Evolutionary conservation across 2,329 filamentous ascomycete genomes (phyloP).

Genomic region (Aspergillus sp.): DNA sequence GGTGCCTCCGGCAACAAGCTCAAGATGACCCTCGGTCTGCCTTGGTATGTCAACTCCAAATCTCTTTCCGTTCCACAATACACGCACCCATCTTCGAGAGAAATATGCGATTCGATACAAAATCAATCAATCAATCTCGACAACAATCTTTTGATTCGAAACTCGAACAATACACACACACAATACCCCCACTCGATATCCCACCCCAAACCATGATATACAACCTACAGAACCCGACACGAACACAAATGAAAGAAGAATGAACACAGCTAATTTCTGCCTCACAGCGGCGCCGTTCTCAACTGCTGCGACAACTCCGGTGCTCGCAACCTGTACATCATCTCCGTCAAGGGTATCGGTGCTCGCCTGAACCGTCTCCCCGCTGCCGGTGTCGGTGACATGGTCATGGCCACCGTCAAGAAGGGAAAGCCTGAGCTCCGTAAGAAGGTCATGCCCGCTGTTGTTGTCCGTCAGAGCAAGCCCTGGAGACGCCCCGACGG

Average conservation of each 20-base stretch:
- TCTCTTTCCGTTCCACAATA: conserved; percentile 13
- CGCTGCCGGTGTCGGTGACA: conserved; percentile 96
- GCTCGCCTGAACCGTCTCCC: conserved; percentile 96
- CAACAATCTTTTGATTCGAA: not conserved
- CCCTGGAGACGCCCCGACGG: conserved; percentile 98
- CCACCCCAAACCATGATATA: conserved; percentile 9
- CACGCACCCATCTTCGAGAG: conserved; percentile 19
- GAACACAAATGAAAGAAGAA: conserved; percentile 10
- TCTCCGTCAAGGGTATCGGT: conserved; percentile 98
- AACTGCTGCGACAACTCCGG: conserved; percentile 99
- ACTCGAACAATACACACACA: not conserved
- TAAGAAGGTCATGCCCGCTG: conserved; percentile 99
- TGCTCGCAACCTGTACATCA: conserved; percentile 99
- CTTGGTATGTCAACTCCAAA: conserved; percentile 74
- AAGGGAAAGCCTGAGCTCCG: conserved; percentile 99
- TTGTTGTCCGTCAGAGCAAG: conserved; percentile 98
- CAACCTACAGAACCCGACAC: conserved; percentile 4
- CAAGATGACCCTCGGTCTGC: conserved; percentile 99
- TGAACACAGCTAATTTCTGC: conserved; percentile 22
- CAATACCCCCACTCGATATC: not conserved
- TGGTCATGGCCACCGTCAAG: conserved; percentile 99
- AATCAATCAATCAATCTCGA: no score
- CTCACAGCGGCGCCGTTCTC: conserved; percentile 90
- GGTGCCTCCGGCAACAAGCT: conserved; percentile 96
- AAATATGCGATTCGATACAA: conserved; percentile 7